These are phyloP conservation scores for Ajuga chamaepitys DNA, from an alignment of 257 asterid species.

Conservation along the genomic window DNA sequence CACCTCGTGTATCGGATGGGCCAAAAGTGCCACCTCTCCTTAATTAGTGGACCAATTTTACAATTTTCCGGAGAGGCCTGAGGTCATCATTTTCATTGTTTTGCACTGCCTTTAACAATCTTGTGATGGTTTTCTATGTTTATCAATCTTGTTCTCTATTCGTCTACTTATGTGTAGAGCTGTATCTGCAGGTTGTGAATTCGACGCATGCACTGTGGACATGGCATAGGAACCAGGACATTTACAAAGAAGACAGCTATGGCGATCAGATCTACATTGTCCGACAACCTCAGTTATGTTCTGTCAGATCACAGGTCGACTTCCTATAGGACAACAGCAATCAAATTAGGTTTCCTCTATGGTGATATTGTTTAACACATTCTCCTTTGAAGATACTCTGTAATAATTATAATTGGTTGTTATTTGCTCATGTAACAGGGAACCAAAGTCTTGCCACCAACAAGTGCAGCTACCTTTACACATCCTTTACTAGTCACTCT, in stretches of 20 bases:
- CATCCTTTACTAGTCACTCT: too few relatives aligned
- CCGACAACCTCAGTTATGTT: constrained; percentile 68
- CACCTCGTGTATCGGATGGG: too few relatives aligned
- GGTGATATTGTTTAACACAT: not conserved
- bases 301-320: constrained; percentile 4
- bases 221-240: constrained; percentile 89
- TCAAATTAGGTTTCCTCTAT: not conserved
- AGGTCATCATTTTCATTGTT: too few relatives aligned
- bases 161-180: not conserved
- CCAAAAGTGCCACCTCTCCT: too few relatives aligned
- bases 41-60: too few relatives aligned
- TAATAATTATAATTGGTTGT: not conserved
- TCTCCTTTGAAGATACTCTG: not conserved
- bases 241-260: constrained; percentile 39
- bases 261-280: constrained; percentile 85
- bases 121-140: too few relatives aligned
- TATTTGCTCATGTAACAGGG: not conserved
- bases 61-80: too few relatives aligned
- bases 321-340: not conserved
- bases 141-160: not conserved
- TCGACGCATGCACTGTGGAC: constrained; percentile 82
- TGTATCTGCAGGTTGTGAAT: constrained; percentile 51
- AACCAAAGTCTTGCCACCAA: too few relatives aligned
- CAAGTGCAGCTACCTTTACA: too few relatives aligned
- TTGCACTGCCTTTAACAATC: too few relatives aligned